Evolutionary conservation across 441 rosid genomes (phyloP).

Genomic region (Geranium incanum): DNA sequence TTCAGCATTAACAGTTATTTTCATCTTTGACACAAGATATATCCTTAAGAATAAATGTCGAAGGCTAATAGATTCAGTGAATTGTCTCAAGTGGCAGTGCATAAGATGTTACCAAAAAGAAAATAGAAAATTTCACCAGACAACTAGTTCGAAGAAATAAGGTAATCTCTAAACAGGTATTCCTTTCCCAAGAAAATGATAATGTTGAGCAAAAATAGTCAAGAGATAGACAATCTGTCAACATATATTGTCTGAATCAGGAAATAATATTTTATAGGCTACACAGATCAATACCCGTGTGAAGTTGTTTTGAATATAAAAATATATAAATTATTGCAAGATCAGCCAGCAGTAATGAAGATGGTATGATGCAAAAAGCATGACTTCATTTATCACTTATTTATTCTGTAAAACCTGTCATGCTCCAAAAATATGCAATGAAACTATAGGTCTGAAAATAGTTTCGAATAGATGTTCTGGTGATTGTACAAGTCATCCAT

Average conservation of each 20-base stretch:
- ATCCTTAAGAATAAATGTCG: neutral
- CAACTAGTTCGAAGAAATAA: constrained; percentile 4
- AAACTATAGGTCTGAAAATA: neutral
- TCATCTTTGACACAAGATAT: neutral
- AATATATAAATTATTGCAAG: neutral
- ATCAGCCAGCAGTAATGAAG: neutral
- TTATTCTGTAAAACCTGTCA: neutral
- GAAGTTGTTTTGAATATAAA: neutral
- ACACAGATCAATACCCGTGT: neutral
- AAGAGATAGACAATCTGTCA: neutral
- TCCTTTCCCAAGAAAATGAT: neutral
- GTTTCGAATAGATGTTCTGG: neutral
- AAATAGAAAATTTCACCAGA: neutral
- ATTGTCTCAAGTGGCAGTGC: neutral
- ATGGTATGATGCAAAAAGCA: neutral
- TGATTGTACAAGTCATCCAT: neutral
- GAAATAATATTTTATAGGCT: neutral
- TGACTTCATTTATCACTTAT: neutral
- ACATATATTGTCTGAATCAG: neutral
- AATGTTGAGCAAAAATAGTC: neutral
- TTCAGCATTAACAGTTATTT: neutral
- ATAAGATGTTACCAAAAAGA: too few species aligned
- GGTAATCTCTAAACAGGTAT: neutral
- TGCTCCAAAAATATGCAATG: neutral
- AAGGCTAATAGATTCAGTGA: neutral